A percentile compares a stretch with the other conserved stretches of the same genome.
Evolutionary conservation across 2,329 filamentous ascomycete species (phyloP).

Genomic region (Xylariaceae sp.): DNA sequence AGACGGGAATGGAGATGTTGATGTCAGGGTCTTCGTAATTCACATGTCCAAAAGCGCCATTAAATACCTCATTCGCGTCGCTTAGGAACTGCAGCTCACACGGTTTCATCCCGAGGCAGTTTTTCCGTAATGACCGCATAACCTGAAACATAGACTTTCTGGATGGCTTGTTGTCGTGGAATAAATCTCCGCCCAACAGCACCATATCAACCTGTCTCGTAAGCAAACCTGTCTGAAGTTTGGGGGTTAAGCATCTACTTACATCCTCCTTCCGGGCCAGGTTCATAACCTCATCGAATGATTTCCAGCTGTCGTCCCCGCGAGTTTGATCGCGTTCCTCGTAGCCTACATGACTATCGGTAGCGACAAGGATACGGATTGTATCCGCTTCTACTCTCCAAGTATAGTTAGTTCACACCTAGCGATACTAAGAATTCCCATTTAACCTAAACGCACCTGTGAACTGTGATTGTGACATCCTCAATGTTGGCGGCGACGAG

Average conservation of each 20-base stretch:
- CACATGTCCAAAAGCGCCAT: slow-evolving; percentile 86
- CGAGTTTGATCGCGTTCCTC: slow-evolving; percentile 90
- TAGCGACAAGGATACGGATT: slow-evolving; percentile 91
- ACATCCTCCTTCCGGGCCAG: slow-evolving; percentile 83
- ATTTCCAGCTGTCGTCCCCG: slow-evolving; percentile 96
- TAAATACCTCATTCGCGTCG: slow-evolving; percentile 89
- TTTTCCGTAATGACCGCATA: slow-evolving; percentile 90
- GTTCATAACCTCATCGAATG: slow-evolving; percentile 93
- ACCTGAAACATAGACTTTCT: slow-evolving; percentile 96
- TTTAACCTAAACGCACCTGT: slow-evolving; percentile 23
- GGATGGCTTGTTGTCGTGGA: slow-evolving; percentile 97
- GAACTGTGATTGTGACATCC: slow-evolving; percentile 31
- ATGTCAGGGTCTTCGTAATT: slow-evolving; percentile 98
- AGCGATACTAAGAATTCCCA: slow-evolving; percentile 37
- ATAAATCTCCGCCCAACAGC: slow-evolving; percentile 88
- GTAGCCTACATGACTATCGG: slow-evolving; percentile 97
- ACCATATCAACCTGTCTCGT: slow-evolving; percentile 84
- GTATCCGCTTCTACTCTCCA: slow-evolving; percentile 63
- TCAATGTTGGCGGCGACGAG: neutral
- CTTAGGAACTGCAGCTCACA: slow-evolving; percentile 94
- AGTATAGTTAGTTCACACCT: slow-evolving; percentile 1
- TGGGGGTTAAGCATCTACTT: slow-evolving; percentile 19
- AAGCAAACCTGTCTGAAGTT: slow-evolving; percentile 9
- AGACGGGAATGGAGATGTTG: slow-evolving; percentile 95
- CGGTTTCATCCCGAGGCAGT: slow-evolving; percentile 92